Percentiles rank a stretch among this genome's conserved stretches.
These are phyloP conservation scores for Panicum miliaceum DNA, from an alignment of 176 grass and related monocot species.

Conservation along the genomic window DNA sequence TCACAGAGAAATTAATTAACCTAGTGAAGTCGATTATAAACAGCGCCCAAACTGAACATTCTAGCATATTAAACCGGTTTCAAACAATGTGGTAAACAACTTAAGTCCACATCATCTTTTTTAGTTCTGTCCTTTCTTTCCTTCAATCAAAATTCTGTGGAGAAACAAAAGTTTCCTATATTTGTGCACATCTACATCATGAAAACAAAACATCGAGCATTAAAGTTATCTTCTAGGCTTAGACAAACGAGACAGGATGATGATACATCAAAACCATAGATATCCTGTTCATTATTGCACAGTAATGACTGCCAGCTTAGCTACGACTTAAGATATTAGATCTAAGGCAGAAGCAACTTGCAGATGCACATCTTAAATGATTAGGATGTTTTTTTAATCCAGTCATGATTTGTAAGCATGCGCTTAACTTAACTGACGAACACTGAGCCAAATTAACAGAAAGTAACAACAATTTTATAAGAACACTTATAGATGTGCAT, in stretches of 20 bases:
- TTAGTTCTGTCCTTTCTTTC: slow-evolving; percentile 11
- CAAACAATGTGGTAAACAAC: not conserved
- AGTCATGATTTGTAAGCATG: not conserved
- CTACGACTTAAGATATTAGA: not conserved
- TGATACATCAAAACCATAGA: not conserved
- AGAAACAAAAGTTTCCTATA: slow-evolving; percentile 9
- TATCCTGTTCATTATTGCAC: not conserved
- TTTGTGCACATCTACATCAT: not conserved
- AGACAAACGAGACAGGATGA: not conserved
- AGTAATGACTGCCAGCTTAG: not conserved
- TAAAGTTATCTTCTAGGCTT: not conserved
- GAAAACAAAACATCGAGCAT: not conserved
- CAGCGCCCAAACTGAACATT: not conserved
- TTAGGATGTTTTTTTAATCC: not conserved
- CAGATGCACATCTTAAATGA: not conserved
- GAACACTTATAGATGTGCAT: not conserved
- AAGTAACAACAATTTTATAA: not conserved
- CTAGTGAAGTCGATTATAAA: not conserved
- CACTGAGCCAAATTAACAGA: not conserved
- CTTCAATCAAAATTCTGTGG: not conserved
- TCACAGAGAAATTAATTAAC: not conserved
- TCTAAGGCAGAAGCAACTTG: not conserved
- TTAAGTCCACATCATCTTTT: not conserved
- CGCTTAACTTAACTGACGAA: not conserved
- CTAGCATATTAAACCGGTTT: not conserved